A percentile compares a stretch with the other conserved stretches of the same genome.
Evolutionary conservation across 2,329 filamentous ascomycete species (phyloP).

Genomic region (Diaporthe velutina): DNA sequence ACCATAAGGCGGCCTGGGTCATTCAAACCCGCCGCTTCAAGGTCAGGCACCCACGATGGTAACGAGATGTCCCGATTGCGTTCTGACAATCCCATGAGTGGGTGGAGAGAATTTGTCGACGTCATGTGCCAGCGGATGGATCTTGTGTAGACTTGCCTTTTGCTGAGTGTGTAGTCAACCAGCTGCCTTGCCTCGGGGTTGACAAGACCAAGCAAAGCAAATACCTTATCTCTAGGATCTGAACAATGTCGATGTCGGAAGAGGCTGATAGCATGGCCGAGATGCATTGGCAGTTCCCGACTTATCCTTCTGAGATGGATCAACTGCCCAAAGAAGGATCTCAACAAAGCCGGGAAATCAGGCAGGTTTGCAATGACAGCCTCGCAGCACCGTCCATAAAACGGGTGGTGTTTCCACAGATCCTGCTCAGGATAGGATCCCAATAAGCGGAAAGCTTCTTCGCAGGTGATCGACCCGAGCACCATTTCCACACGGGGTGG

Average conservation of each 20-base stretch:
- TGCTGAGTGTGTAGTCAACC: background rate
- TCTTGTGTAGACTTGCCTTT: background rate
- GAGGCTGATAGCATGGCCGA: background rate
- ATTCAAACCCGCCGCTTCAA: background rate
- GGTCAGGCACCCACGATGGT: background rate
- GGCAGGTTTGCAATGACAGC: background rate
- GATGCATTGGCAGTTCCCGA: background rate
- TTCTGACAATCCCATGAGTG: background rate
- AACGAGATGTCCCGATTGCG: background rate
- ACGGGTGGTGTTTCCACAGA: background rate
- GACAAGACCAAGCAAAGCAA: background rate
- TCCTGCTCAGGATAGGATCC: background rate
- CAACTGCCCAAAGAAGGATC: background rate
- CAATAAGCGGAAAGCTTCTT: background rate
- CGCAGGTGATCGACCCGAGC: background rate
- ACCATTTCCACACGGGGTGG: background rate
- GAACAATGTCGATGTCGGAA: background rate
- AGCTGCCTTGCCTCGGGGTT: background rate
- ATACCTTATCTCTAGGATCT: background rate
- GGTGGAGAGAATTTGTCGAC: background rate
- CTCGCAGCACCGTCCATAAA: background rate
- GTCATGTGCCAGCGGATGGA: background rate
- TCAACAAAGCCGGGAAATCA: background rate
- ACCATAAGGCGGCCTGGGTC: background rate
- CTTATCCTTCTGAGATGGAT: background rate